Conservation (phyloP, 2,329 filamentous ascomycete genomes). For the Scedosporium aurantiacum region DNA sequence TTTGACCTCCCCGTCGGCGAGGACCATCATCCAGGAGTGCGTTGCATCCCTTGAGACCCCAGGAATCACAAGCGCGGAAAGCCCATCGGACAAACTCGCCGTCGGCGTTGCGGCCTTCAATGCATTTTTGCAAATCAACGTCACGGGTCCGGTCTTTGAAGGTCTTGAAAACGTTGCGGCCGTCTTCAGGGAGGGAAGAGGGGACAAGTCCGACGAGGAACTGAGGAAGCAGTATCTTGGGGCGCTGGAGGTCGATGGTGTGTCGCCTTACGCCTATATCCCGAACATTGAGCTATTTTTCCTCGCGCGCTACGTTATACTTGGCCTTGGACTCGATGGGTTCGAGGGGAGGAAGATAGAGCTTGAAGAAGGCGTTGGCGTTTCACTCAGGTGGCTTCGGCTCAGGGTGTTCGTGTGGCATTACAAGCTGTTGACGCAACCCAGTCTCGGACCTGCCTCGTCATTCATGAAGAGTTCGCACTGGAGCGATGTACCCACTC, state of each 20-base stretch:
- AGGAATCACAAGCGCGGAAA: not conserved
- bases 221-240: slow-evolving; percentile 50
- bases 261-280: slow-evolving; percentile 74
- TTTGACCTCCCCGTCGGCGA: not conserved
- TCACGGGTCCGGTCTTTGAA: slow-evolving; percentile 71
- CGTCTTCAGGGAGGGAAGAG: slow-evolving; percentile 17
- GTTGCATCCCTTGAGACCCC: not conserved
- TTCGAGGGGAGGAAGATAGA: slow-evolving; percentile 12
- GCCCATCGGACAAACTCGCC: slow-evolving; percentile 22
- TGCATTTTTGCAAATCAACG: slow-evolving; percentile 75
- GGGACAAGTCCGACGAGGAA: slow-evolving; percentile 18
- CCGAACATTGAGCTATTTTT: slow-evolving; percentile 76
- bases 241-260: slow-evolving; percentile 68
- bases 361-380: slow-evolving; percentile 19
- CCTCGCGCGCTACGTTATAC: slow-evolving; percentile 49
- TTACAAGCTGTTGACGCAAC: slow-evolving; percentile 48
- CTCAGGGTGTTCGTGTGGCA: slow-evolving; percentile 64
- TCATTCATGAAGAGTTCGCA: slow-evolving; percentile 45
- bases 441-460: slow-evolving; percentile 40
- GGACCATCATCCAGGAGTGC: not conserved
- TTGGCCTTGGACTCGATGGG: slow-evolving; percentile 11
- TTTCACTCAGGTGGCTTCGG: slow-evolving; percentile 46
- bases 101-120: slow-evolving; percentile 61
- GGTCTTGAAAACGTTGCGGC: slow-evolving; percentile 16
- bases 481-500: slow-evolving; percentile 46